Base-by-base conservation (phyloP, 1,284 basidiomycete species). In the Dichomitus squalens region DNA sequence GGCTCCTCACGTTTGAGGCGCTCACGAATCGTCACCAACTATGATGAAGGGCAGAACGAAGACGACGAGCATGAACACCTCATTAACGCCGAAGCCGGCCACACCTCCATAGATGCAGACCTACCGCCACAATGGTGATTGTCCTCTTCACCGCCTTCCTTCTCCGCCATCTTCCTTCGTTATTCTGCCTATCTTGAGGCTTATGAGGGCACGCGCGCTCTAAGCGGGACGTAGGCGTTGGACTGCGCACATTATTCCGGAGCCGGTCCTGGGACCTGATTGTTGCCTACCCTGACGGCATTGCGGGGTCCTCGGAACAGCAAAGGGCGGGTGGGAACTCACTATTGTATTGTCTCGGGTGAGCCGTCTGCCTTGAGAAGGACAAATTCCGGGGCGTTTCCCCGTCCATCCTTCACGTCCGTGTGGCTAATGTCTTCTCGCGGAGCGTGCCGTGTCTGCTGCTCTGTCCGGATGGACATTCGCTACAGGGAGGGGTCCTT, bases 61-160 rank as follows among this genome's bases (percentile, higher is more conserved):
- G 76, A 80, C 65, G 87, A 90, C 72, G 92, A 95, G 73, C 81
- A 85, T 53, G 82, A 86, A 60, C 81, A 80, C 43, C 85, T 95
- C 76, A 92, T 95, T 60, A 70, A 72, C 49, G 64, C 73, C 49
- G 67, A 69, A 57, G 53, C 66, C 65, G 67, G 63, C 29, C 86
- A 87, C 72, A 70, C 81, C 61, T 70, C 80, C 49, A 74, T 89
- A 55, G 85, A 92, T 70, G 74, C 86, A 52, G 79, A 83, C 31
- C 65, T 74, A 8, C 73, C 72, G 57, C 70, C 72, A 36, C 69
- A 68, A 65, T 74, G 73, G 72, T 76, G 49, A 62, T 65, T 53
- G 36, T 31, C 52, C 21, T 43, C 35, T 49, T 41, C 46, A 35
- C 56, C 53, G 48, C 46, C 35, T 58, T 20, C 18, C 25, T 40